These are phyloP conservation scores for Fusarium multiceps DNA, from an alignment of 2,329 filamentous ascomycete species.

Conservation along the genomic window DNA sequence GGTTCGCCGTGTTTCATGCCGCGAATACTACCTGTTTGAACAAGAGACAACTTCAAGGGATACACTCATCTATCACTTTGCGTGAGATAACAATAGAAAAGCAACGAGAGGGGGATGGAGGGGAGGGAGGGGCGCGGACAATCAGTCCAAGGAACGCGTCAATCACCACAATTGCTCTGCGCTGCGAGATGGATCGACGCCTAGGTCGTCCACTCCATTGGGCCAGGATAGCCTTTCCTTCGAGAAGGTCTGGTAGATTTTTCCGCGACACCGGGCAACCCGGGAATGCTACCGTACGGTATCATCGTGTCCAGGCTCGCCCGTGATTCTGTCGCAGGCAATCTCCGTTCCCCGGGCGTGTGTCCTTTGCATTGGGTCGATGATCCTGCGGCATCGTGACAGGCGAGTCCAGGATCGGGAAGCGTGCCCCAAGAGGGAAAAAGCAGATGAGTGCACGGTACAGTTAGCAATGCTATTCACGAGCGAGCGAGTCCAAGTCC, in stretches of 20 bases:
- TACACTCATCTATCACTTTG: slow-evolving; percentile 27
- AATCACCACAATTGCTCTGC: slow-evolving; percentile 13
- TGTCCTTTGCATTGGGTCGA: slow-evolving; percentile 41
- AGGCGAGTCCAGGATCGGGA: slow-evolving; percentile 26
- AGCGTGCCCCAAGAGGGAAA: slow-evolving; percentile 21
- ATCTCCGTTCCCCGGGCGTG: slow-evolving; percentile 39
- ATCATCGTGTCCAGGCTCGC: slow-evolving; percentile 18
- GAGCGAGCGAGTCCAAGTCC: slow-evolving; percentile 24
- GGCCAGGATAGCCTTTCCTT: slow-evolving; percentile 43
- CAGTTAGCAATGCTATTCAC: slow-evolving; percentile 10
- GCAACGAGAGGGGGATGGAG: slow-evolving; percentile 30
- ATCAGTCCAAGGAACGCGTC: slow-evolving; percentile 5
- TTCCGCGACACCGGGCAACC: slow-evolving; percentile 36
- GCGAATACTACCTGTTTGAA: slow-evolving; percentile 14
- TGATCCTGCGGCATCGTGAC: slow-evolving; percentile 32
- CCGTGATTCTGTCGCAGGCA: slow-evolving; percentile 25
- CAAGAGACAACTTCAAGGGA: slow-evolving; percentile 28
- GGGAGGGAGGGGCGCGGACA: not conserved
- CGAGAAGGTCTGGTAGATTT: slow-evolving; percentile 38
- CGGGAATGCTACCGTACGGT: slow-evolving; percentile 35
- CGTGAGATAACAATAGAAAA: slow-evolving; percentile 25
- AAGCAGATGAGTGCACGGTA: slow-evolving; percentile 10
- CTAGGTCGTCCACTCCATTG: slow-evolving; percentile 42
- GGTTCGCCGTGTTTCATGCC: slow-evolving; percentile 38
- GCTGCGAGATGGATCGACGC: slow-evolving; percentile 43